phyloP scores from a whole-genome alignment of 2,329 filamentous ascomycete species.

The Xylariaceae sp. region DNA sequence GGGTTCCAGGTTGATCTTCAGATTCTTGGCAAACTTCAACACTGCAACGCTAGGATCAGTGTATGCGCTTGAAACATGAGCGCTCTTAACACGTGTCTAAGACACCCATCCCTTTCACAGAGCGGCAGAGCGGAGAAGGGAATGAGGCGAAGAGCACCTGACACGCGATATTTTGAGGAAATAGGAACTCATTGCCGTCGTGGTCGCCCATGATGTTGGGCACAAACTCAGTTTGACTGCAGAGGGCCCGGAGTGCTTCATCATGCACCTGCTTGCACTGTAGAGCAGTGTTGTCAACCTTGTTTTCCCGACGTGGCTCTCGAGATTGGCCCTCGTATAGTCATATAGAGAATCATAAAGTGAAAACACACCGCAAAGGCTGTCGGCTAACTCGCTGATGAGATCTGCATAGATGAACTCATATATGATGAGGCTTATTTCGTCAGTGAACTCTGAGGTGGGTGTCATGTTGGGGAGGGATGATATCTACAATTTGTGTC shows the following conservation, averaged over 20 bases:
- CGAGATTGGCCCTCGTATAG: conserved; percentile 11
- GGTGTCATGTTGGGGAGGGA: background rate
- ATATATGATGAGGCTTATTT: conserved; percentile 16
- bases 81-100: background rate
- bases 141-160: background rate
- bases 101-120: background rate
- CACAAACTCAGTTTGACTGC: conserved; percentile 13
- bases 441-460: background rate
- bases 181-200: conserved; percentile 8
- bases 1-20: conserved; percentile 14
- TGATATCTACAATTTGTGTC: background rate
- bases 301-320: conserved; percentile 15
- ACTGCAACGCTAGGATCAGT: background rate
- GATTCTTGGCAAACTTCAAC: conserved; percentile 8
- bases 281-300: conserved; percentile 11
- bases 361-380: conserved; percentile 15
- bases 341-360: conserved; percentile 15
- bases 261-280: conserved; percentile 12
- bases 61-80: background rate
- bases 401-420: conserved; percentile 12
- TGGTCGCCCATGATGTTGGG: conserved; percentile 13
- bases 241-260: conserved; percentile 14
- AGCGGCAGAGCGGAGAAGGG: background rate
- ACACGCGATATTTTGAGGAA: conserved; percentile 5
- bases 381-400: conserved; percentile 15